A percentile compares a stretch with the other conserved stretches of the same genome.
Conservation (phyloP, 257 asterid species). For the Euphrasia confusa region DNA sequence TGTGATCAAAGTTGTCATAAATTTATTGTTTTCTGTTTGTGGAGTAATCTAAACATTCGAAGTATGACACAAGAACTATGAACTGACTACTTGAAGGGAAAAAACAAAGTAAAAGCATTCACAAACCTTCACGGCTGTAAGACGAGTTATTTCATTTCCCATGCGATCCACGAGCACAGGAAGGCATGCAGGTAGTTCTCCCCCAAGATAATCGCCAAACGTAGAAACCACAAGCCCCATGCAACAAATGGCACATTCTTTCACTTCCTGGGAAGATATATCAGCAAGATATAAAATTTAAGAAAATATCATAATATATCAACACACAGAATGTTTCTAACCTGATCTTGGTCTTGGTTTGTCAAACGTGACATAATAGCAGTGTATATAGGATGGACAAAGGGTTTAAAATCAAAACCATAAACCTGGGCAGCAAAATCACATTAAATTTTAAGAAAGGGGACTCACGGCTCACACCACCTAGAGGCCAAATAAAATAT, state of each 20-base stretch:
- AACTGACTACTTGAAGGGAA: conserved; percentile 18
- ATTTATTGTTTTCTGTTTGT: too few species aligned
- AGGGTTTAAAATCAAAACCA: conserved; percentile 80
- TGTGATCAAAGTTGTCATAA: too few species aligned
- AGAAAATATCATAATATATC: background rate
- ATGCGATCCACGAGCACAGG: conserved; percentile 98
- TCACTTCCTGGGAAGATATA: conserved; percentile 98
- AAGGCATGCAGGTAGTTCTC: conserved; percentile 79
- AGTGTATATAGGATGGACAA: conserved; percentile 76
- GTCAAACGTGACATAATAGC: conserved; percentile 95
- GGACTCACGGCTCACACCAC: background rate
- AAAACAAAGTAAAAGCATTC: conserved; percentile 6
- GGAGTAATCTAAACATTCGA: background rate
- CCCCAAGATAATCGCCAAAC: conserved; percentile 85
- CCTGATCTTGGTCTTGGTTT: conserved; percentile 99
- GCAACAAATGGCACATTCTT: conserved; percentile 98
- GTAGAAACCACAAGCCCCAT: conserved; percentile 97
- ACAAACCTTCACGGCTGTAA: conserved; percentile 97
- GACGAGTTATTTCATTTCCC: conserved; percentile 98
- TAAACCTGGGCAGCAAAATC: conserved; percentile 43
- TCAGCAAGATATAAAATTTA: conserved; percentile 30
- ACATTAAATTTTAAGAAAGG: conserved; percentile 20
- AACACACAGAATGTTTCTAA: conserved; percentile 26
- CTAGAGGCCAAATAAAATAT: conserved; percentile 10
- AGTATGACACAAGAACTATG: conserved; percentile 19